These are phyloP conservation scores for Nemania abortiva DNA, from an alignment of 2,329 filamentous ascomycete genomes.

Conservation along the genomic window DNA sequence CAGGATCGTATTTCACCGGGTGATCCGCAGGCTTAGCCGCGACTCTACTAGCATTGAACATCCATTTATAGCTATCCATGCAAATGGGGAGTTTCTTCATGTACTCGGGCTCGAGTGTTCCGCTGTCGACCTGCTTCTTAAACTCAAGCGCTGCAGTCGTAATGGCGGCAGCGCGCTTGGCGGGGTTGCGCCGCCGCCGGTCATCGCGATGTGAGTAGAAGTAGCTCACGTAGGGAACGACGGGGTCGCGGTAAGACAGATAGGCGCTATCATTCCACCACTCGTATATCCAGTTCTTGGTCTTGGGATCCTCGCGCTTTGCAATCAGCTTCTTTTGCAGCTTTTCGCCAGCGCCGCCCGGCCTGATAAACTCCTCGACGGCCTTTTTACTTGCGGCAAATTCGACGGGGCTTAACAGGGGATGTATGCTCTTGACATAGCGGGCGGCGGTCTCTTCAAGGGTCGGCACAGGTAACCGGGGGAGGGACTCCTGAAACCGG, in stretches of 20 bases:
- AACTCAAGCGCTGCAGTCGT: conserved; percentile 89
- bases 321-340: conserved; percentile 90
- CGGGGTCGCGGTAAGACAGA: conserved; percentile 91
- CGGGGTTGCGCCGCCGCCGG: conserved; percentile 84
- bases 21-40: conserved; percentile 85
- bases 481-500: conserved; percentile 87
- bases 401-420: conserved; percentile 76
- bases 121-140: conserved; percentile 88
- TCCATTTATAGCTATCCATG: conserved; percentile 98
- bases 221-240: conserved; percentile 98
- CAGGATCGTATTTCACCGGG: conserved; percentile 80
- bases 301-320: conserved; percentile 80
- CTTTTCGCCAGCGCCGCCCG: conserved; percentile 83
- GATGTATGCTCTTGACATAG: conserved; percentile 84
- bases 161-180: conserved; percentile 92
- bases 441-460: conserved; percentile 84
- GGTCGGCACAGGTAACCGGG: conserved; percentile 80
- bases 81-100: conserved; percentile 98
- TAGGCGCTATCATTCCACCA: conserved; percentile 99
- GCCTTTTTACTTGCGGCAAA: conserved; percentile 81
- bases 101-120: conserved; percentile 93
- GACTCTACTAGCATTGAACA: conserved; percentile 96
- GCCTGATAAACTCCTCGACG: conserved; percentile 87
- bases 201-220: conserved; percentile 99
- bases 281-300: conserved; percentile 94